Evolutionary conservation across 805 yeast genomes (phyloP), one percentile per base, ranked within the genome.

Genomic region (Nakazawaea holstii): DNA sequence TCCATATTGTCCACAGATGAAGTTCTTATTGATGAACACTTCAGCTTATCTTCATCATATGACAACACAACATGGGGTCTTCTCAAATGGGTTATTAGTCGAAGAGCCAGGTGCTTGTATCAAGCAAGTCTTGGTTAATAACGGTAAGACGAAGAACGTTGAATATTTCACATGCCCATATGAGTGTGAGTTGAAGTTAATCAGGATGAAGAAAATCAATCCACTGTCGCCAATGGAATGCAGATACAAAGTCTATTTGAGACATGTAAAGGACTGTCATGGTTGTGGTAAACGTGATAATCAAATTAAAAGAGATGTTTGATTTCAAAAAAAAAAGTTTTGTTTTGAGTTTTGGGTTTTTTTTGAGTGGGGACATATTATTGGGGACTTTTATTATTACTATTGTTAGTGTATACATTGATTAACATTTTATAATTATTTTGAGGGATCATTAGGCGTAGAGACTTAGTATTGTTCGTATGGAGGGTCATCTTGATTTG

Each of bases 21-120:
- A 42, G 7, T 63, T 61, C 36, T 54, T 53, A 46, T 56, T 53
- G 41, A 51, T 64, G 36, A 63, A 58, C 50, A 56, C 56, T 31
- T 60, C 65, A 15, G 59, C 59, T 37, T 63, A 61, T 41, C 45
- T 63, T 20, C 67, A 63, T 39, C 67, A 63, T 46, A 47, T 63
- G 55, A 58, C 61, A 15, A 62, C 60, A 40, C 54, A 50, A 35
- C 67, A 63, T 48, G 67, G 67, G 8, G 58, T 61, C 4, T 58
- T 57, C 41, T 60, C 67, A 8, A 56, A 60, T 39, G 67, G 66
- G 4, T 51, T 53, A 9, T 46, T 51, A 10, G 60, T 62, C 11
- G 49, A 50, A 30, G 62, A 61, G 8, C 65, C 67, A 10, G 40
- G 27, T 8, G 13, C 26, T 11, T 11, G 17, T 31, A 43, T 45